These are phyloP conservation scores for Amoebophrya sp. DNA, from an alignment of 169 alveolate species.

Conservation along the genomic window DNA sequence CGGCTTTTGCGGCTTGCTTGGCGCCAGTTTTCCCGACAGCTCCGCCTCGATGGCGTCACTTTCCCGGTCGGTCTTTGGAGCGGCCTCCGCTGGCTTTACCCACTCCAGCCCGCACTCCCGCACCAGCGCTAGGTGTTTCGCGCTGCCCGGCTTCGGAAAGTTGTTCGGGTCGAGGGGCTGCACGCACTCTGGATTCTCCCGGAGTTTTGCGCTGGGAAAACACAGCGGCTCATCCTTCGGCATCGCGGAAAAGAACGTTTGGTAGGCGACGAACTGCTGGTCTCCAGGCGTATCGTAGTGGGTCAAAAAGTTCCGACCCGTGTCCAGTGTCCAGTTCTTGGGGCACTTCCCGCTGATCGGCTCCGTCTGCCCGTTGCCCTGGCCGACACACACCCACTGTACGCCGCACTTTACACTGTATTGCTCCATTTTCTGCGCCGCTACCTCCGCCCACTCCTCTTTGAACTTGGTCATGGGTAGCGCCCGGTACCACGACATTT, in stretches of 20 bases:
- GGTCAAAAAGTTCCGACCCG: background rate
- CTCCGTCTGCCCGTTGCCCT: background rate
- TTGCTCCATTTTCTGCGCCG: background rate
- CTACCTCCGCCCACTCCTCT: background rate
- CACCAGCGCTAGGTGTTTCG: background rate
- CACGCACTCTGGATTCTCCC: background rate
- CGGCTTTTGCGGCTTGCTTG: too few species aligned
- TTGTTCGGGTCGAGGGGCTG: constrained; percentile 4
- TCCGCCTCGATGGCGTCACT: too few species aligned
- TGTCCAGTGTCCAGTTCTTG: background rate
- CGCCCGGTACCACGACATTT: background rate
- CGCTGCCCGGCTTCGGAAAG: background rate
- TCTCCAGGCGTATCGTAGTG: background rate
- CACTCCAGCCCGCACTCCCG: background rate
- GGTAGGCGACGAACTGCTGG: background rate
- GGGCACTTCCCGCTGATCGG: background rate
- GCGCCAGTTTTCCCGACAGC: too few species aligned
- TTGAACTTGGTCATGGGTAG: background rate
- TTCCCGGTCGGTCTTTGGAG: too few species aligned
- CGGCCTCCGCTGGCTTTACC: too few species aligned
- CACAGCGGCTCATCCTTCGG: background rate
- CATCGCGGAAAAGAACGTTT: background rate
- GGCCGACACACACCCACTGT: background rate
- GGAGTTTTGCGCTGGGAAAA: background rate
- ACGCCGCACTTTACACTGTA: background rate